These are phyloP conservation scores for Acrasis kona DNA, from an alignment of 78 protist genomes.

Conservation along the genomic window DNA sequence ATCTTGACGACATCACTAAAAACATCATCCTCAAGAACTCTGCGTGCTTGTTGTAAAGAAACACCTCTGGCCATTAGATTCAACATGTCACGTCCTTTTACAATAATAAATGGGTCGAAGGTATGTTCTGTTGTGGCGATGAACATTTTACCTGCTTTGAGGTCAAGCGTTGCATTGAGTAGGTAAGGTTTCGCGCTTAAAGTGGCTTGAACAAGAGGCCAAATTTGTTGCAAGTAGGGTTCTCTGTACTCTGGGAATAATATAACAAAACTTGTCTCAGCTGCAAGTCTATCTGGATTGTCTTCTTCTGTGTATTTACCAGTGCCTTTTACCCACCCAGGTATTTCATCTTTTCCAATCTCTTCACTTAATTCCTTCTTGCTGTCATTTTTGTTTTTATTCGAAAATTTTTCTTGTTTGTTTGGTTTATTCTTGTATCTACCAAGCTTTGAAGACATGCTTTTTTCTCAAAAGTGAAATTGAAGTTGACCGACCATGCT, in stretches of 20 bases:
- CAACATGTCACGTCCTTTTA: slow-evolving; percentile 88
- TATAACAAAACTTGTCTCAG: slow-evolving; percentile 70
- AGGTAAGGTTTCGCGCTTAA: slow-evolving; percentile 42
- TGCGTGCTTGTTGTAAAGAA: slow-evolving; percentile 67
- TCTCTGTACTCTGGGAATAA: slow-evolving; percentile 91
- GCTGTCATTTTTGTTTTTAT: too few relatives aligned
- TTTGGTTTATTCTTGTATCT: too few relatives aligned
- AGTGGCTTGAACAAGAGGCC: slow-evolving; percentile 62
- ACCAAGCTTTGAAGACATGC: too few relatives aligned
- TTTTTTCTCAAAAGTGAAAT: too few relatives aligned
- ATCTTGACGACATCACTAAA: slow-evolving; percentile 90
- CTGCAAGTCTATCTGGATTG: slow-evolving; percentile 12
- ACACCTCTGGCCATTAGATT: slow-evolving; percentile 84
- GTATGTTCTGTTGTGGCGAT: slow-evolving; percentile 90
- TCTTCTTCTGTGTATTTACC: slow-evolving; percentile 11
- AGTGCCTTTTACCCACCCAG: background rate
- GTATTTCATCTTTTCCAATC: background rate
- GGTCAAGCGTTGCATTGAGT: slow-evolving; percentile 72
- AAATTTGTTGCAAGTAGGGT: slow-evolving; percentile 60
- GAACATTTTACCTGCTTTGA: slow-evolving; percentile 92
- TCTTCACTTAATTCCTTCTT: background rate
- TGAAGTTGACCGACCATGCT: too few relatives aligned
- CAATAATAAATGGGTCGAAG: slow-evolving; percentile 93
- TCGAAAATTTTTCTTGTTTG: too few relatives aligned
- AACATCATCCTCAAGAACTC: slow-evolving; percentile 68